Percentiles rank a stretch among this genome's conserved stretches.
phyloP scores from a whole-genome alignment of 2,329 filamentous ascomycete genomes.

The Sphaerulina vaccinii region DNA sequence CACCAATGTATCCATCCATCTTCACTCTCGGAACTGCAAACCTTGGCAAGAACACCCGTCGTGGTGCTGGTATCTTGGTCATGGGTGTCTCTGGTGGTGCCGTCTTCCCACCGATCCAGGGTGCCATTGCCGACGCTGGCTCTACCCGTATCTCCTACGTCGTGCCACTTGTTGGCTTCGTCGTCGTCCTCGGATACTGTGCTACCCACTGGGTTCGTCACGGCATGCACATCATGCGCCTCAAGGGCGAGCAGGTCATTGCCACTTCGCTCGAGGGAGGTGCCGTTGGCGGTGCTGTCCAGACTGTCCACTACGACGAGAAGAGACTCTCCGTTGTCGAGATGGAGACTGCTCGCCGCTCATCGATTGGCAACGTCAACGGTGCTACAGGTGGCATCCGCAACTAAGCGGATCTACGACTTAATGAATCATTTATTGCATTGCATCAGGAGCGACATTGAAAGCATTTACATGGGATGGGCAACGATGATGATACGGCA shows the following conservation, averaged over 20 bases:
- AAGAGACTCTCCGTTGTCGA: conserved; percentile 33
- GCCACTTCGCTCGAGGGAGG: conserved; percentile 35
- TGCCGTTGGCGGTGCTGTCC: conserved; percentile 36
- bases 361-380: conserved; percentile 23
- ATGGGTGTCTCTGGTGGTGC: conserved; percentile 39
- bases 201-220: conserved; percentile 36
- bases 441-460: neutral
- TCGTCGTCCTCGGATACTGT: conserved; percentile 41
- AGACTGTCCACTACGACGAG: conserved; percentile 38
- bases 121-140: conserved; percentile 42
- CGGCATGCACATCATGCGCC: conserved; percentile 35
- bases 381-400: neutral
- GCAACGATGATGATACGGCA: neutral
- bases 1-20: conserved; percentile 41
- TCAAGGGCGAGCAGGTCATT: conserved; percentile 35
- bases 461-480: neutral
- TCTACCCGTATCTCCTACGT: conserved; percentile 46
- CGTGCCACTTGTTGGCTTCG: conserved; percentile 46
- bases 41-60: conserved; percentile 41
- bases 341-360: conserved; percentile 29
- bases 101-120: conserved; percentile 40
- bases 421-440: neutral
- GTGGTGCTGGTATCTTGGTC: conserved; percentile 44
- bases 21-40: conserved; percentile 44
- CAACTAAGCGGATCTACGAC: neutral